Conservation (phyloP, 805 yeast species). For the Metschnikowia drakensbergensis region DNA sequence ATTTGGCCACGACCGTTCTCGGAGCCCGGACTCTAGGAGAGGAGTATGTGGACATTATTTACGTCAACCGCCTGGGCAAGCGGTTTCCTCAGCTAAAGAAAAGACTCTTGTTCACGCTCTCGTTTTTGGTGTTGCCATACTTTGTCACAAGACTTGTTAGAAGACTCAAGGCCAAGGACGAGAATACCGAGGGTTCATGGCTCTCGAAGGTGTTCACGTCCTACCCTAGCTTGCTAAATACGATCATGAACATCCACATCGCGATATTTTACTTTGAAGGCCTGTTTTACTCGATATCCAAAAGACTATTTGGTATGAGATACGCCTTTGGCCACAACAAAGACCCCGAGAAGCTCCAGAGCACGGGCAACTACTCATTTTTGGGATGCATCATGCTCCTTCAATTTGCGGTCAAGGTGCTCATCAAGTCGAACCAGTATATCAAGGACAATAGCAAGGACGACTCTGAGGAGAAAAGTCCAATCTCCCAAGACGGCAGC, state of each 20-base stretch:
- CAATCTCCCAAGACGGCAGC: not conserved
- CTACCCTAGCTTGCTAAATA: constrained; percentile 47
- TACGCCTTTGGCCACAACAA: constrained; percentile 70
- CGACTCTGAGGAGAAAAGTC: not conserved
- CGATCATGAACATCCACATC: constrained; percentile 63
- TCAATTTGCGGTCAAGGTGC: constrained; percentile 47
- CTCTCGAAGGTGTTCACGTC: constrained; percentile 27
- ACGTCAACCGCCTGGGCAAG: constrained; percentile 53
- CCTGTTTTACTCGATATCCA: constrained; percentile 71
- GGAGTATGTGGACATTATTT: constrained; percentile 81
- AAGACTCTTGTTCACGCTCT: constrained; percentile 55
- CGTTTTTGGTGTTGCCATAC: constrained; percentile 65
- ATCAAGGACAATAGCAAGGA: constrained; percentile 2
- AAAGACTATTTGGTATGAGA: constrained; percentile 73
- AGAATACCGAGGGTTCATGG: constrained; percentile 18
- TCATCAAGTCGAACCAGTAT: constrained; percentile 29
- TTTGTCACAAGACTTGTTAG: constrained; percentile 32
- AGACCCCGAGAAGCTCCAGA: constrained; percentile 35
- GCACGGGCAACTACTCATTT: constrained; percentile 65
- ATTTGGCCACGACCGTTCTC: constrained; percentile 67
- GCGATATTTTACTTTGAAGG: constrained; percentile 84
- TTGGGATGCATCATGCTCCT: constrained; percentile 60
- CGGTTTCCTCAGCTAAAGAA: constrained; percentile 43
- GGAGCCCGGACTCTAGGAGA: constrained; percentile 89
- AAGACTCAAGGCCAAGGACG: constrained; percentile 19